Percentiles rank a stretch among this genome's conserved stretches.
Conservation (phyloP, 129 eudicot species). For the Escallonia rubra region DNA sequence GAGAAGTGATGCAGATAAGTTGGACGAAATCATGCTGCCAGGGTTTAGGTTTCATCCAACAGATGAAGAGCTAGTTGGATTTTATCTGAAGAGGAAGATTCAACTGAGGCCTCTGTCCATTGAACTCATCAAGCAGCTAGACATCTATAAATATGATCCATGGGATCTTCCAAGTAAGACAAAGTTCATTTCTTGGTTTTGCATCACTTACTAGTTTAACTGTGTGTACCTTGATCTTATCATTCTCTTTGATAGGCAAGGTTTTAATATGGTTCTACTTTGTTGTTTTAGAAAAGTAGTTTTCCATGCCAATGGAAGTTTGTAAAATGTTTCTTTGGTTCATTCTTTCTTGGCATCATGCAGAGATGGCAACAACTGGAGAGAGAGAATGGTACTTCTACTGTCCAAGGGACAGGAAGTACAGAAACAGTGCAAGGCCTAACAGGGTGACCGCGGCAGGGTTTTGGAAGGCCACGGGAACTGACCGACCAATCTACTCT, state of each 20-base stretch:
- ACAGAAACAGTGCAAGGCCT: conserved; percentile 82
- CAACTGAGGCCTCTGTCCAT: conserved; percentile 82
- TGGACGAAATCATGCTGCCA: conserved; percentile 82
- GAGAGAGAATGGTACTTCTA: conserved; percentile 98
- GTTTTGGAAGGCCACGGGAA: conserved; percentile 98
- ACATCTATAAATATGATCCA: conserved; percentile 86
- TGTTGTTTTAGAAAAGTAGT: too few species aligned
- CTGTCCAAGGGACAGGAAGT: conserved; percentile 92
- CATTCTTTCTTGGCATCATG: not conserved
- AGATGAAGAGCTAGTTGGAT: conserved; percentile 93
- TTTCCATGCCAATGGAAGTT: not conserved
- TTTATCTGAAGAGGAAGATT: conserved; percentile 81
- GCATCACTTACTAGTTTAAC: not conserved
- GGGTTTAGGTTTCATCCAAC: conserved; percentile 99
- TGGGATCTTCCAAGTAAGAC: conserved; percentile 98
- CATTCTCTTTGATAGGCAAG: too few species aligned
- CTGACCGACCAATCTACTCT: conserved; percentile 86
- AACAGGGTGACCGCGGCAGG: conserved; percentile 94
- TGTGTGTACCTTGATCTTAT: not conserved
- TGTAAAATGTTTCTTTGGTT: not conserved
- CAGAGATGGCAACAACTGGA: conserved; percentile 81
- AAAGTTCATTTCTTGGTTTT: not conserved
- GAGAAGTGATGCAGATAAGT: conserved; percentile 34
- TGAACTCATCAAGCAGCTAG: conserved; percentile 88
- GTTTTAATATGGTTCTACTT: too few species aligned